Base-by-base conservation (phyloP, 75 land plant species). In the Picea sitchensis region DNA sequence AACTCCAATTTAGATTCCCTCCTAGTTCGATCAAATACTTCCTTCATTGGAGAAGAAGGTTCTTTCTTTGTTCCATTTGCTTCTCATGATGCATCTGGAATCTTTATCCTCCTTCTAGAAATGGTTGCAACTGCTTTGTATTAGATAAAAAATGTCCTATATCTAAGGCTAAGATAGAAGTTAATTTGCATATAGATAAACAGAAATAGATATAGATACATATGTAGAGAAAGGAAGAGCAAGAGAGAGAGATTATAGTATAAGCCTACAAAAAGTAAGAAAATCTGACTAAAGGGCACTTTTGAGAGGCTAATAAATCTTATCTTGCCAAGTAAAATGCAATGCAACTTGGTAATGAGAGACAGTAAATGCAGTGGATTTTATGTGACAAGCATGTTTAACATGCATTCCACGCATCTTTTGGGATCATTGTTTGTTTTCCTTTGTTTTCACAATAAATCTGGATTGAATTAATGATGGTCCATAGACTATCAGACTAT, bases 1-100 rank as follows among this genome's bases (percentile, higher is more conserved):
- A 96, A 83, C 83, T 96, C 99, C 88, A 96, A 75, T 79, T 95
- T 96, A 34, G 91, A 90, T 47, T 96, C 95, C 58, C 81, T 81
- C 14, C 84, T 87, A 17, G 89, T 62, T 12, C 88, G 97, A 85
- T 87, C 90, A 79, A 77, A 79, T 56, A 82, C 56, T 38, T 75
- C 89, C 14, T 65, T 81, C 2, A 59, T 76, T 73, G 88, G 77
- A 58, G 36, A 21, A 56, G 82, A 73, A 14, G 76, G 72, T 18
- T 78, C 56, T 34, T 82, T 82, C 59, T 86, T 88, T 57, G 26
- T 75, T 79, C 44, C 63, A 81, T 80, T 83, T 51, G 4, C 54
- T 11, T 47, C 76, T 51, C 51, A 21, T 12, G 76, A 56, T 11
- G 8, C 26, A 5, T 56, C 76, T 74, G 76, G 59, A 56, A 51